Evolutionary conservation across 73 alveolate species (phyloP).

Genomic region (Tetrahymena thermophila): DNA sequence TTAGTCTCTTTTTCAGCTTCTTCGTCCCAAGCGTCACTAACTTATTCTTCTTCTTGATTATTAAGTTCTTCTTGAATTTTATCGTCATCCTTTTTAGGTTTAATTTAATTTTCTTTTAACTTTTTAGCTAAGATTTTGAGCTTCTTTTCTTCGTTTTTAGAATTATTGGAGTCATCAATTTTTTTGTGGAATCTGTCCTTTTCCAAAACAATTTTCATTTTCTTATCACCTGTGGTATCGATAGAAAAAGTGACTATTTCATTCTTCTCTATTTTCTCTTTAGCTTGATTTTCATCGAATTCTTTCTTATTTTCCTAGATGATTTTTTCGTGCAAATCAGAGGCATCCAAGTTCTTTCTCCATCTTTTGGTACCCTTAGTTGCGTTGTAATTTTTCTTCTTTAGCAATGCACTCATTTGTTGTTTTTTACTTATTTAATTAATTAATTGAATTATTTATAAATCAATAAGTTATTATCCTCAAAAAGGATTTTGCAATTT

Average conservation of each 20-base stretch:
- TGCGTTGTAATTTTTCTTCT: neutral
- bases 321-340: neutral
- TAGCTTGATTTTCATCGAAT: neutral
- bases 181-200: neutral
- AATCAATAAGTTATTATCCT: neutral
- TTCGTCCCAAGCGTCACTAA: neutral
- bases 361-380: neutral
- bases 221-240: neutral
- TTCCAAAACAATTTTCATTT: neutral
- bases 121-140: neutral
- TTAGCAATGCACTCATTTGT: neutral
- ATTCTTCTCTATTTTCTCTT: neutral
- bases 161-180: neutral
- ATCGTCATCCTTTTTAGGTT: neutral
- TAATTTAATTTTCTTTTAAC: neutral
- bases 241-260: neutral
- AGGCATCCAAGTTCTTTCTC: constrained; percentile 2
- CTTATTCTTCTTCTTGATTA: neutral
- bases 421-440: neutral
- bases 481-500: neutral
- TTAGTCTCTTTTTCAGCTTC: neutral
- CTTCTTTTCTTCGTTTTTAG: neutral
- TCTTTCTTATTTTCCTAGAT: neutral
- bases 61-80: neutral
- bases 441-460: neutral